Evolutionary conservation across 2,329 filamentous ascomycete species (phyloP).

Genomic region (Fusarium drepaniforme): DNA sequence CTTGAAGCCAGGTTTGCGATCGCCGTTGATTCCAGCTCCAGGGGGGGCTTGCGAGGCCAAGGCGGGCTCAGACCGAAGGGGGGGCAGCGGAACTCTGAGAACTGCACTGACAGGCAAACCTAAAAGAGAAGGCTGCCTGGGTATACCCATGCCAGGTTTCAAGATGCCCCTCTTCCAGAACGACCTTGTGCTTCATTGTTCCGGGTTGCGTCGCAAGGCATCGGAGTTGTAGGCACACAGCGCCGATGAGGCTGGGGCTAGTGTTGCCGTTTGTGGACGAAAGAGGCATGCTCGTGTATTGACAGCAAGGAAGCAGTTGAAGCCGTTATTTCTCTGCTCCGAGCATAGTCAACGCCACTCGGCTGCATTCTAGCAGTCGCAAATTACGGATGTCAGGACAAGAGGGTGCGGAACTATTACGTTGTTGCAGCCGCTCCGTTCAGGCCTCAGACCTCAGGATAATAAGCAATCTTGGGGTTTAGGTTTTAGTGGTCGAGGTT

Average conservation of each 20-base stretch:
- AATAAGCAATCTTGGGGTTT: background rate
- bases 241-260: conserved; percentile 15
- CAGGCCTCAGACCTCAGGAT: background rate
- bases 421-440: background rate
- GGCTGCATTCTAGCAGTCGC: conserved; percentile 16
- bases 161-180: conserved; percentile 8
- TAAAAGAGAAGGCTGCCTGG: background rate
- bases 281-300: conserved; percentile 5
- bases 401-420: background rate
- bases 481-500: background rate
- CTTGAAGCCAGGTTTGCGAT: background rate
- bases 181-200: background rate
- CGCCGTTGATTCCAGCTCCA: background rate
- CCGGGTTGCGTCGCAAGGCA: conserved; percentile 11
- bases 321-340: conserved; percentile 24
- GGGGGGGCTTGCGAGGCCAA: background rate
- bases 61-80: background rate
- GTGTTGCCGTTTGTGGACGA: background rate
- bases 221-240: background rate
- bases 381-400: background rate
- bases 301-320: conserved; percentile 11
- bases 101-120: conserved; percentile 1
- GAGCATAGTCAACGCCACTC: background rate
- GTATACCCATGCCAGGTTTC: conserved; percentile 1
- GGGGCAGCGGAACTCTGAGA: background rate